Base-by-base conservation (phyloP, 192 early-diverging fungal genomes). In the Coemansia sp. region DNA sequence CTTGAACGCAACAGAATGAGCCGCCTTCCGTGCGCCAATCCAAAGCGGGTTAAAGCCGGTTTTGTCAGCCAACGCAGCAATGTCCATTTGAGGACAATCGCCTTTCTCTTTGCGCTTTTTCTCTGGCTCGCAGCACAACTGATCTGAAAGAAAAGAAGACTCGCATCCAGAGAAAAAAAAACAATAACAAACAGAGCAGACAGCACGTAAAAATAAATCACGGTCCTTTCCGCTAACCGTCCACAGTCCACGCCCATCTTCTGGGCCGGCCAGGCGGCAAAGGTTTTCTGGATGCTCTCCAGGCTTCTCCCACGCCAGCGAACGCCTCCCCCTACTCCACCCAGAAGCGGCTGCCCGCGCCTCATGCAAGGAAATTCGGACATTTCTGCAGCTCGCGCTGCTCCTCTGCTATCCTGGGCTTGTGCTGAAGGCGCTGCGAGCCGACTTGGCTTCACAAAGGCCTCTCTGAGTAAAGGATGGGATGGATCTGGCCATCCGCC, bases 171-270 rank as follows among this genome's bases (percentile, higher is more conserved):
- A 38, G n/a, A 41, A 14, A 59, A 12, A 41, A 59, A 38, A 59
- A 59, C 57, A 59, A 59, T 9, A 59, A 59, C 57, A 59, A 59
- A 59, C n/a, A 48, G n/a, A 32, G 32, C 32, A 32, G 32, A 32
- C 46, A 48, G 11, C 37, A 40, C 12, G 2, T n/a, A 41, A 16
- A 17, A 59, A 38, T 39, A 59, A 54, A 54, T 54, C 51, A 54
- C 22, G 22, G 51, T 54, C 22, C 32, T 32, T 32, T 32, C 32
- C 32, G 32, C 32, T 32, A 32, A 4, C 32, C 32, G 32, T 32
- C 32, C 32, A 32, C 32, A 32, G 32, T 32, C 32, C 32, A 32
- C 32, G 32, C 32, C 32, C 32, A 32, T 32, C 32, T 32, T 32
- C 32, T 32, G 46, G 46, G 46, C 11, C 46, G n/a, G n/a, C 11